A percentile compares a stretch with the other conserved stretches of the same genome.
Evolutionary conservation across 352 stramenopile species (phyloP).

Genomic region (Globisporangium parvum): DNA sequence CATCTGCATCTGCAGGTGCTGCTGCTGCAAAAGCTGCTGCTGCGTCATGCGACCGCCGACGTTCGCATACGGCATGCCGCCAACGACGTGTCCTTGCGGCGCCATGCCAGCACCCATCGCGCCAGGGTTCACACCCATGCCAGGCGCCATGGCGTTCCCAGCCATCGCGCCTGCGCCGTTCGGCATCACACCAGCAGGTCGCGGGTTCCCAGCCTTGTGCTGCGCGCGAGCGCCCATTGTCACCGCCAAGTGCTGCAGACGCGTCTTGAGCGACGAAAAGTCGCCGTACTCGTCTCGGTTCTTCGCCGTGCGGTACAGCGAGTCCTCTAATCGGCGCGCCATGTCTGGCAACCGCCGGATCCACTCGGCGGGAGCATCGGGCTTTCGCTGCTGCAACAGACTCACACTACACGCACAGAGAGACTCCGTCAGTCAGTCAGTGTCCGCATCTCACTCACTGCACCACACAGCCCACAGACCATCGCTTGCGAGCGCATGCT

Average conservation of each 20-base stretch:
- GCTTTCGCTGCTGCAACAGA: conserved; percentile 95
- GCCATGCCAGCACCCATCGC: conserved; percentile 40
- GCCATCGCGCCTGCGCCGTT: conserved; percentile 41
- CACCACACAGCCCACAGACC: too few species aligned
- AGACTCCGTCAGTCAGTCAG: not conserved
- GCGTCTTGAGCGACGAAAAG: conserved; percentile 93
- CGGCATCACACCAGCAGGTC: conserved; percentile 24
- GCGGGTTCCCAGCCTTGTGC: conserved; percentile 64
- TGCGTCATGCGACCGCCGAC: conserved; percentile 68
- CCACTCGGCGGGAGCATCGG: conserved; percentile 95
- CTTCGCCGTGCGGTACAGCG: conserved; percentile 92
- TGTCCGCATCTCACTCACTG: too few species aligned
- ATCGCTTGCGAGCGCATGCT: not conserved
- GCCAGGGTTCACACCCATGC: conserved; percentile 45
- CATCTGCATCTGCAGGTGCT: conserved; percentile 71
- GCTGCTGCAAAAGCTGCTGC: conserved; percentile 72
- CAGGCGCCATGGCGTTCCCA: conserved; percentile 18
- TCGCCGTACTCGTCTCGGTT: conserved; percentile 95
- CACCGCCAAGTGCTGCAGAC: conserved; percentile 94
- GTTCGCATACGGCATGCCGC: conserved; percentile 64
- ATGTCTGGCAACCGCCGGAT: conserved; percentile 97
- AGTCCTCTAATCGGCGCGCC: conserved; percentile 96
- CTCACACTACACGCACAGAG: conserved; percentile 64
- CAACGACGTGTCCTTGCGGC: conserved; percentile 51
- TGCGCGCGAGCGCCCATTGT: conserved; percentile 82